Percentiles rank a stretch among this genome's conserved stretches.
phyloP scores from a whole-genome alignment of 2,329 filamentous ascomycete species.

The Paraconiothyrium sp. region DNA sequence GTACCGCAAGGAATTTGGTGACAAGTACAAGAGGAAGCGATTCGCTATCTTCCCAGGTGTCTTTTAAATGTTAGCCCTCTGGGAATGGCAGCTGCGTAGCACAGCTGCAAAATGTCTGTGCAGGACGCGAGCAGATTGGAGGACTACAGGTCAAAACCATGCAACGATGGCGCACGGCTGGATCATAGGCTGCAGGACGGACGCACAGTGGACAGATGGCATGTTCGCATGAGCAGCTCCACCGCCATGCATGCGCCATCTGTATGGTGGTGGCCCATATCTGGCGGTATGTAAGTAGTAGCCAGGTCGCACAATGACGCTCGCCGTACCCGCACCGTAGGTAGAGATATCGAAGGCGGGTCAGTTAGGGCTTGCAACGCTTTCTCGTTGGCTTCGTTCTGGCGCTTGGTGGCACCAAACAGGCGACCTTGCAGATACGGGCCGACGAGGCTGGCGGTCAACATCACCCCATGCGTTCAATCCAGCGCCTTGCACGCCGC shows the following conservation, averaged over 20 bases:
- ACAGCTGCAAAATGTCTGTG: constrained; percentile 2
- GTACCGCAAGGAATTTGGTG: constrained; percentile 89
- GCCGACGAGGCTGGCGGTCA: constrained; percentile 7
- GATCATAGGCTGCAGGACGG: not conserved
- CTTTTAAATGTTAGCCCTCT: constrained; percentile 56
- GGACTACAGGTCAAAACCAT: not conserved
- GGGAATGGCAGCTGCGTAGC: not conserved
- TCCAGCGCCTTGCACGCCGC: not conserved
- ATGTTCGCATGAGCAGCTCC: constrained; percentile 7
- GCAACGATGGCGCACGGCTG: not conserved
- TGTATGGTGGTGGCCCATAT: not conserved
- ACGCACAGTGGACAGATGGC: not conserved
- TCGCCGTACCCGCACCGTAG: not conserved
- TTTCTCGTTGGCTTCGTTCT: not conserved
- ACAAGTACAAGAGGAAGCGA: constrained; percentile 95
- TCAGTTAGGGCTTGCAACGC: not conserved
- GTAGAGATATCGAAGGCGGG: constrained; percentile 8
- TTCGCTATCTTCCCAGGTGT: constrained; percentile 83
- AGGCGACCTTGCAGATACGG: constrained; percentile 10
- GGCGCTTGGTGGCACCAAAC: constrained; percentile 1
- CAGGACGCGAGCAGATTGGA: constrained; percentile 1
- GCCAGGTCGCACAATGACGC: not conserved
- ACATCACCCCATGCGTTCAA: constrained; percentile 8
- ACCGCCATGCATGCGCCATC: constrained; percentile 2
- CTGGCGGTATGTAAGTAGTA: constrained; percentile 1